Conservation (phyloP, 2,329 filamentous ascomycete species). For the Beauveria medogensis region DNA sequence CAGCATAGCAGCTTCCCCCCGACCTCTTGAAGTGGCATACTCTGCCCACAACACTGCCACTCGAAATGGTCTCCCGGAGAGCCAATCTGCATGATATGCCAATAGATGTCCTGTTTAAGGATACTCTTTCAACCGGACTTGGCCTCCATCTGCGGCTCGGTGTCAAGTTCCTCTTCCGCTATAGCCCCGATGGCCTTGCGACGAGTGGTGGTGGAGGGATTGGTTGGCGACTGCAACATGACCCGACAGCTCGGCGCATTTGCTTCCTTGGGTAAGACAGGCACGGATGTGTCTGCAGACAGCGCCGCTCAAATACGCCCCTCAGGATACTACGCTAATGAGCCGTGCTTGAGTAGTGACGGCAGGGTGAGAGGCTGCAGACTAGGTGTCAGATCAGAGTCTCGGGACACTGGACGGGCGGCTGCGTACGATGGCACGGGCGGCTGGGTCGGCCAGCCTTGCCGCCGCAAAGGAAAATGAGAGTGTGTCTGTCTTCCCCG, state of each 20-base stretch:
- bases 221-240: not conserved
- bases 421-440: not conserved
- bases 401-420: not conserved
- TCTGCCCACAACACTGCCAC: not conserved
- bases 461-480: not conserved
- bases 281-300: not conserved
- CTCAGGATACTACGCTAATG: not conserved
- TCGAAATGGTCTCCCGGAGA: not conserved
- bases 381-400: not conserved
- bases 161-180: not conserved
- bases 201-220: not conserved
- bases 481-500: not conserved
- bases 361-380: slow-evolving; percentile 3
- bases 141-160: not conserved
- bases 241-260: not conserved
- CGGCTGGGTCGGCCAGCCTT: not conserved
- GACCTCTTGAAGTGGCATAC: not conserved
- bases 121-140: too few species aligned
- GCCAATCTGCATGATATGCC: not conserved
- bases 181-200: too few species aligned
- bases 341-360: not conserved
- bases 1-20: not conserved
- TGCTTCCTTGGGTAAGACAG: not conserved
- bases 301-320: not conserved
- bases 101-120: not conserved